Evolutionary conservation across 2,329 filamentous ascomycete species (phyloP).

Genomic region (Scytalidium lignicola): DNA sequence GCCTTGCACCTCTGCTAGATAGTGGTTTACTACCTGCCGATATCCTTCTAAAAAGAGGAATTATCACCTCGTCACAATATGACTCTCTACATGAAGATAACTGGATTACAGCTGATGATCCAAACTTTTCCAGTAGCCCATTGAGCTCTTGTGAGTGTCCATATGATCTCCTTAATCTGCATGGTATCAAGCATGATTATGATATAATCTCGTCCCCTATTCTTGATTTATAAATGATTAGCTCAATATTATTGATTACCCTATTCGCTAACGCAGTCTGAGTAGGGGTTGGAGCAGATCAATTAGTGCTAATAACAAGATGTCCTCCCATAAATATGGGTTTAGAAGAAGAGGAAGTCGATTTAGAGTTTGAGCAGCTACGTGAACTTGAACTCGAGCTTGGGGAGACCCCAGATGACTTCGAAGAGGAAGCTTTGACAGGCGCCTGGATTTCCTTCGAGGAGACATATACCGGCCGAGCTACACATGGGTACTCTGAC

Average conservation of each 20-base stretch:
- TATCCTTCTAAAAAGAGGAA: conserved; percentile 44
- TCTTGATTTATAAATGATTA: too few relatives aligned
- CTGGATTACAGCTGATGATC: conserved; percentile 15
- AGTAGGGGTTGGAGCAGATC: conserved; percentile 17
- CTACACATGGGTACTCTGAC: conserved; percentile 5
- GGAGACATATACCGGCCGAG: conserved; percentile 20
- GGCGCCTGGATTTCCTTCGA: conserved; percentile 20
- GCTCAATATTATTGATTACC: neutral
- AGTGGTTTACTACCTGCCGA: conserved; percentile 46
- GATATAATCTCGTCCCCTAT: neutral
- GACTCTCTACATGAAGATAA: conserved; percentile 52
- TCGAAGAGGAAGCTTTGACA: conserved; percentile 15
- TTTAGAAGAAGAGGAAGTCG: conserved; percentile 22
- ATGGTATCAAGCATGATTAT: neutral
- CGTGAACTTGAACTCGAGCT: conserved; percentile 19
- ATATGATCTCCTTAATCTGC: neutral
- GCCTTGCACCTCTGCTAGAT: conserved; percentile 31
- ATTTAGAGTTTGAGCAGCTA: conserved; percentile 22
- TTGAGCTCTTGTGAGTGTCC: neutral
- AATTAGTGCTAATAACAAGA: conserved; percentile 16
- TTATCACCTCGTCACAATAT: conserved; percentile 60
- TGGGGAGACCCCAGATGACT: conserved; percentile 10
- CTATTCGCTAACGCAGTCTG: conserved; percentile 1
- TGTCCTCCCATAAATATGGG: conserved; percentile 19
- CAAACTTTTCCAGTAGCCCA: neutral